These are phyloP conservation scores for Saccharomycopsis selenospora DNA, from an alignment of 805 yeast genomes.

Conservation along the genomic window DNA sequence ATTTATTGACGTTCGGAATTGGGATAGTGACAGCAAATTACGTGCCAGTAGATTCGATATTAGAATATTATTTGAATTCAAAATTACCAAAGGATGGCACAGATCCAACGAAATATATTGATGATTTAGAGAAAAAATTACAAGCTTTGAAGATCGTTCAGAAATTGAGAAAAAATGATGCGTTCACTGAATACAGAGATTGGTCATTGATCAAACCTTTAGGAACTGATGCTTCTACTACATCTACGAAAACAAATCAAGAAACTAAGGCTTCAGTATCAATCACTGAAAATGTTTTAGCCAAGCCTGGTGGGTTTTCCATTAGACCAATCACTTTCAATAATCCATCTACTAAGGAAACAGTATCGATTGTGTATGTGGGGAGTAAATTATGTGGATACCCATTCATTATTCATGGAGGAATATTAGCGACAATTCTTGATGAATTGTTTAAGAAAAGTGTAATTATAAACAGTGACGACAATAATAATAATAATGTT, in stretches of 20 bases:
- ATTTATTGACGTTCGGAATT: constrained; percentile 27
- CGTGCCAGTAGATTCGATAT: constrained; percentile 30
- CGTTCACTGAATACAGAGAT: constrained; percentile 33
- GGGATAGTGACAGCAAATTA: constrained; percentile 32
- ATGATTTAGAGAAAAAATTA: constrained; percentile 39
- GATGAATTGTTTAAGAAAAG: constrained; percentile 67
- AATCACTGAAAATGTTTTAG: constrained; percentile 32
- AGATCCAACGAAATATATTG: constrained; percentile 28
- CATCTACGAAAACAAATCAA: too few relatives aligned
- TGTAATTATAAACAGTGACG: constrained; percentile 33
- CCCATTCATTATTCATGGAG: constrained; percentile 86
- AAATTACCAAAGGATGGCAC: constrained; percentile 22
- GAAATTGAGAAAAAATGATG: constrained; percentile 35
- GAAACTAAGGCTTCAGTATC: background rate
- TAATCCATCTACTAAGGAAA: constrained; percentile 41
- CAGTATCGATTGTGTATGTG: constrained; percentile 62
- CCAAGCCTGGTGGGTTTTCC: constrained; percentile 73
- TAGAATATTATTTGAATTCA: constrained; percentile 25
- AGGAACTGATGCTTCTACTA: background rate
- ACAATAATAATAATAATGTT: constrained; percentile 30
- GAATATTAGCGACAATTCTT: constrained; percentile 70
- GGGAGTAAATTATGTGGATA: constrained; percentile 80
- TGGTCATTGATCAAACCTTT: constrained; percentile 38
- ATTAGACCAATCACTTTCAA: constrained; percentile 61
- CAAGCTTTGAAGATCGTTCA: constrained; percentile 45